Percentiles rank a stretch among this genome's conserved stretches.
Conservation (phyloP, 1,284 basidiomycete species). For the Gomphus bonarii region DNA sequence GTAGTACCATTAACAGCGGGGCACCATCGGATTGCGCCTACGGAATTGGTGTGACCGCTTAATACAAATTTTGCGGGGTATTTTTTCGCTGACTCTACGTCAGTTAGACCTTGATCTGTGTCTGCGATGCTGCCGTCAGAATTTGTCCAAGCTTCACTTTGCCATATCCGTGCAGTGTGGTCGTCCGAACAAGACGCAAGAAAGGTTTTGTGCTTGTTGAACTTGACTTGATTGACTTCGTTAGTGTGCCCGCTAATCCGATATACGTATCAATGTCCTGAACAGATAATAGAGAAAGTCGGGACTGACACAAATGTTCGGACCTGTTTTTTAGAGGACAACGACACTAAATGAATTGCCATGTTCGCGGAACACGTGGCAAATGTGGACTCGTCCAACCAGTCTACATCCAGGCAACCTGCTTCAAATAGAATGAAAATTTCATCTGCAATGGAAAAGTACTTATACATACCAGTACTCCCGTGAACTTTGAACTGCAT, state of each 20-base stretch:
- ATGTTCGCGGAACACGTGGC: constrained; percentile 67
- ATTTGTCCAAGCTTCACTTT: constrained; percentile 33
- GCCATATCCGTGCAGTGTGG: constrained; percentile 67
- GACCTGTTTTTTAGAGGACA: constrained; percentile 39
- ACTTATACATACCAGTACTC: constrained; percentile 34
- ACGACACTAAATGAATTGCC: constrained; percentile 47
- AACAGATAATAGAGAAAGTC: background rate
- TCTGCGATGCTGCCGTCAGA: constrained; percentile 25
- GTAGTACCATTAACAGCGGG: constrained; percentile 37
- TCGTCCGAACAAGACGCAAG: constrained; percentile 78
- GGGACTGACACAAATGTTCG: constrained; percentile 44
- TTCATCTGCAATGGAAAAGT: constrained; percentile 14
- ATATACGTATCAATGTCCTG: constrained; percentile 4
- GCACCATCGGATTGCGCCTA: constrained; percentile 68
- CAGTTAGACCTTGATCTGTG: constrained; percentile 25
- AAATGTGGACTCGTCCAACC: constrained; percentile 65
- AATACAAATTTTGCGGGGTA: constrained; percentile 32
- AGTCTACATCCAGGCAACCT: constrained; percentile 73
- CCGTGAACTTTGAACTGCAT: constrained; percentile 51
- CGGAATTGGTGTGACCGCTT: constrained; percentile 53
- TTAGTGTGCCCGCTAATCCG: constrained; percentile 54
- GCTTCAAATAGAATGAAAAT: constrained; percentile 27
- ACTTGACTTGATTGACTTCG: constrained; percentile 72
- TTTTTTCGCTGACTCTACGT: constrained; percentile 13
- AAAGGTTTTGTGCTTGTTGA: constrained; percentile 51